Base-by-base conservation (phyloP, 768 basidiomycete genomes). In the Mycena metata region DNA sequence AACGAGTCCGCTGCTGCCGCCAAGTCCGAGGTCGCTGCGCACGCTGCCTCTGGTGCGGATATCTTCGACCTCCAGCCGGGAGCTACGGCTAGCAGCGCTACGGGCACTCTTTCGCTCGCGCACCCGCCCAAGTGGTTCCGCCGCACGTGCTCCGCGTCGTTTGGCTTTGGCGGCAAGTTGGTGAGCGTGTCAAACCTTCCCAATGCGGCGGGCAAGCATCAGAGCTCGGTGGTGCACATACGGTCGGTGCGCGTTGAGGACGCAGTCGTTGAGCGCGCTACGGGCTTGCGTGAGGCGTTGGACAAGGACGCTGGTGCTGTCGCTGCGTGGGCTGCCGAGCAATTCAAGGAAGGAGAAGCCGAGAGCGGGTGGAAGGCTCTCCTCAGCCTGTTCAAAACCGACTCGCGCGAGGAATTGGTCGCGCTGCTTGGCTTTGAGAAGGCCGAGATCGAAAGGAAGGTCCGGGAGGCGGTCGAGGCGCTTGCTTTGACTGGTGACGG, bases 91-190 rank as follows among this genome's bases (percentile, higher is more conserved):
- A 72, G 60, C 47, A 69, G 64, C 56, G 63, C 70, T 16, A 85
- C 82, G 69, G 81, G 76, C 3, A 93, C 90, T 0, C 83, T 97
- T 19, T 94, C 96, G 0, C 88, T 98, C 69, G 93, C 93, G 76
- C 95, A 96, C 74, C 93, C 96, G n/a, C 97, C 97, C 1, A 96
- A 95, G 74, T 99, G 97, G 98, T 87, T 99, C 16, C 90, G 93
- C 41, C 88, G 96, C 21, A 95, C 97, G 0, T 84, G 87, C 0
- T 90, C 91, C 0, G 87, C 83, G 54, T 90, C 94, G 0, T 99
- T 97, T 72, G 97, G 96, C 0, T 99, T 96, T 72, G 95, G 96
- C 5, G 97, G 97, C 33, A 90, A 92, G 74, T 85, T 99, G 23
- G 89, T 94, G 15, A 88, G 90, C 1, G 89, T 96, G 3, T 88